phyloP scores from a whole-genome alignment of 2,329 filamentous ascomycete species.

The Fusarium protoensiforme region DNA sequence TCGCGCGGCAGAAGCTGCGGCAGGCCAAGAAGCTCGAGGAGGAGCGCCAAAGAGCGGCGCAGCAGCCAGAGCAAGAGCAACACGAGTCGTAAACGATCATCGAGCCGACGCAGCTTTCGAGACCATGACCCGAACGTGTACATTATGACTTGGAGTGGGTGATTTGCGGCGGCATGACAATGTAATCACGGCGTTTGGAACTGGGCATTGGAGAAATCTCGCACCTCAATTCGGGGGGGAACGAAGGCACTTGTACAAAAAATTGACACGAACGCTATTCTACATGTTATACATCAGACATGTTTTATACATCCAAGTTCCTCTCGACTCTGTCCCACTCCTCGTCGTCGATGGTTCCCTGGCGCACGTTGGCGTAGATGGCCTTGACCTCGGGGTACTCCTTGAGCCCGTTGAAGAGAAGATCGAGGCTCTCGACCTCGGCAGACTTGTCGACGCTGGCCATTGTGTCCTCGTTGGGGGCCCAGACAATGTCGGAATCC shows the following conservation, averaged over 20 bases:
- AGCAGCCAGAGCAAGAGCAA: slow-evolving; percentile 22
- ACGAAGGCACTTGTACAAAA: slow-evolving; percentile 30
- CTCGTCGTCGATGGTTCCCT: slow-evolving; percentile 63
- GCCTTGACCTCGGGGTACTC: slow-evolving; percentile 81
- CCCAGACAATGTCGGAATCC: slow-evolving; percentile 85
- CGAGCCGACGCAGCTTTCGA: slow-evolving; percentile 2
- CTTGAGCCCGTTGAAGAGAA: slow-evolving; percentile 69
- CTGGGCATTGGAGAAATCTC: slow-evolving; percentile 26
- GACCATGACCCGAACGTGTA: slow-evolving; percentile 31
- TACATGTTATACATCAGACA: slow-evolving; percentile 53
- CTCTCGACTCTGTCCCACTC: slow-evolving; percentile 65
- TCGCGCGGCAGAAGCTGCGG: slow-evolving; percentile 75
- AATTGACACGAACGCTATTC: slow-evolving; percentile 24
- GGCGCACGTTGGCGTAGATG: slow-evolving; percentile 77
- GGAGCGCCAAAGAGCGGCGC: slow-evolving; percentile 44
- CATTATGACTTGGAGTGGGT: slow-evolving; percentile 20
- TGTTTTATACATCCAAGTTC: slow-evolving; percentile 58
- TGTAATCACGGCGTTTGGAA: slow-evolving; percentile 42
- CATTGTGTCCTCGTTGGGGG: slow-evolving; percentile 82
- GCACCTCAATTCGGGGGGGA: slow-evolving; percentile 29
- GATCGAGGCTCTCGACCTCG: slow-evolving; percentile 65
- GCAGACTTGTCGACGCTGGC: slow-evolving; percentile 69
- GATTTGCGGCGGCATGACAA: slow-evolving; percentile 20
- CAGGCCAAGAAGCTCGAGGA: slow-evolving; percentile 64
- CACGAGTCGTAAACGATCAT: slow-evolving; percentile 24